Evolutionary conservation across 345 rosid species (phyloP).

Genomic region (Anastatica hierochuntica): DNA sequence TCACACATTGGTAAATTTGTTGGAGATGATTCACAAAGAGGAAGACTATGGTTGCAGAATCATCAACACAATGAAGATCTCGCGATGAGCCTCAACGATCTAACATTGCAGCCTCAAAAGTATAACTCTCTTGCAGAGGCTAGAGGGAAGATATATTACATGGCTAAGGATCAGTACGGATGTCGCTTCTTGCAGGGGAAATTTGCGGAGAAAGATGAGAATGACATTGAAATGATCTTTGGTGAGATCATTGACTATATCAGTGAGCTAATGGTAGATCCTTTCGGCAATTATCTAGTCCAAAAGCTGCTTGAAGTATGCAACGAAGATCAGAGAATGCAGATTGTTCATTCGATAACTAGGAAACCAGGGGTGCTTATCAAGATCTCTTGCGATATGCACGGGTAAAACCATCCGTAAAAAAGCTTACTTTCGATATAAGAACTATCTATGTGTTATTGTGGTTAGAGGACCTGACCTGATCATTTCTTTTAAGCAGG

Average conservation of each 20-base stretch:
- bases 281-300: slow-evolving; percentile 70
- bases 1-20: slow-evolving; percentile 34
- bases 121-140: slow-evolving; percentile 44
- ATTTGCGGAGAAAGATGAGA: slow-evolving; percentile 44
- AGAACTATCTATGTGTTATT: not conserved
- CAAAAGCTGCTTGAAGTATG: slow-evolving; percentile 81
- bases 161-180: slow-evolving; percentile 76
- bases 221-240: slow-evolving; percentile 57
- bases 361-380: slow-evolving; percentile 51
- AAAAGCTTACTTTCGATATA: not conserved
- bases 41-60: slow-evolving; percentile 34
- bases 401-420: slow-evolving; percentile 55
- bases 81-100: slow-evolving; percentile 26
- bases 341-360: slow-evolving; percentile 46
- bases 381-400: slow-evolving; percentile 70
- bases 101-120: slow-evolving; percentile 38
- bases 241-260: slow-evolving; percentile 51
- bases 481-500: slow-evolving; percentile 23
- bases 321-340: slow-evolving; percentile 48
- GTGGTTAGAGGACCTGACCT: not conserved
- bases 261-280: slow-evolving; percentile 66
- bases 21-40: slow-evolving; percentile 36
- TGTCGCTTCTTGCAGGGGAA: slow-evolving; percentile 64
- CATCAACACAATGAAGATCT: slow-evolving; percentile 35
- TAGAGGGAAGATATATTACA: slow-evolving; percentile 41